These are phyloP conservation scores for Echria macrotheca DNA, from an alignment of 495 filamentous ascomycete species.

Conservation along the genomic window DNA sequence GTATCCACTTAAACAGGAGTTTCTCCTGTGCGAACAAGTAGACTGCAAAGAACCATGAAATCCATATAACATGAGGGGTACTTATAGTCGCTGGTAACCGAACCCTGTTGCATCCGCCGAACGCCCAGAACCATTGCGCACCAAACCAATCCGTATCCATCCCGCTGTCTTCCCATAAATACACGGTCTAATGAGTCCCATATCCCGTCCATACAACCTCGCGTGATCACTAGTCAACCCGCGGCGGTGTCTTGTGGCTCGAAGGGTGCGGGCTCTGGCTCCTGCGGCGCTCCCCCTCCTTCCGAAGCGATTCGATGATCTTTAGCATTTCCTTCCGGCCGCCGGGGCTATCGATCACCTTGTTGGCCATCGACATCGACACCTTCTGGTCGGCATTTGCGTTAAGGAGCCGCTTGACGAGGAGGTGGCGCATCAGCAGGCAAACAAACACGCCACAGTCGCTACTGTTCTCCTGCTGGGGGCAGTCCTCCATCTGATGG, in stretches of 20 bases:
- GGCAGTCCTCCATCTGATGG: slow-evolving; percentile 72
- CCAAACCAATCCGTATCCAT: too few species aligned
- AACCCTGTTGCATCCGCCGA: too few species aligned
- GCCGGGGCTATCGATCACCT: slow-evolving; percentile 66
- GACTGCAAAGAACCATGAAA: too few species aligned
- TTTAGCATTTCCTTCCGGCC: slow-evolving; percentile 83
- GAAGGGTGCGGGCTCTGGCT: slow-evolving; percentile 23
- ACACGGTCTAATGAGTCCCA: too few species aligned
- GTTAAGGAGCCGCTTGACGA: slow-evolving; percentile 73
- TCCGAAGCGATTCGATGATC: slow-evolving; percentile 74
- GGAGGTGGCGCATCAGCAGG: slow-evolving; percentile 81
- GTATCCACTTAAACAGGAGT: too few species aligned
- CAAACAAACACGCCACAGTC: slow-evolving; percentile 98
- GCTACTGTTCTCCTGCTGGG: slow-evolving; percentile 84
- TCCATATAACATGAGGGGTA: too few species aligned
- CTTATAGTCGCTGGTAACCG: too few species aligned
- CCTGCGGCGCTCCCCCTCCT: slow-evolving; percentile 74
- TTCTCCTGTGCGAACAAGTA: too few species aligned
- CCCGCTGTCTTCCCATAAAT: too few species aligned
- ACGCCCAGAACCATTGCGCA: too few species aligned
- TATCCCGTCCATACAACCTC: background rate
- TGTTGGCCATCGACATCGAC: slow-evolving; percentile 85
- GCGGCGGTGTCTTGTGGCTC: slow-evolving; percentile 29
- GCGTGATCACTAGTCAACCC: slow-evolving; percentile 25
- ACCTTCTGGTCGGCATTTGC: slow-evolving; percentile 74